Evolutionary conservation across 75 land plant species (phyloP), one percentile per base, ranked within the genome.

Genomic region (Cupressus sempervirens): DNA sequence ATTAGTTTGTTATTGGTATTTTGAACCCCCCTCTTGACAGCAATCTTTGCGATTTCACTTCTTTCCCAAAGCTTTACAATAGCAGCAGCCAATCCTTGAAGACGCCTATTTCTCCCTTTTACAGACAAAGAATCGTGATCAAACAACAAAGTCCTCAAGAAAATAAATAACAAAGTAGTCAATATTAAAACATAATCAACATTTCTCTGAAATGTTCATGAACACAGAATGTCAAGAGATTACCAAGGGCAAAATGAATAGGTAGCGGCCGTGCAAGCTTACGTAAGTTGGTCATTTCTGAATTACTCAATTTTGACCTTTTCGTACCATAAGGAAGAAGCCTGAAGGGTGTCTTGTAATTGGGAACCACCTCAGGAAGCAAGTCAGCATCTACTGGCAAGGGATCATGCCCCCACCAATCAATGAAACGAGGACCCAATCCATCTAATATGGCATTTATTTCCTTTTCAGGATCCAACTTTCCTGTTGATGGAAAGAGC

Each of bases 221-320:
- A 87, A 46, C 74, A 50, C 13, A 32, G 79, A n/a, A 45, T 46
- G 75, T 20, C 67, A 65, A 80, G 67, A 56, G 65, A 29, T 80
- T 92, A 98, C 98, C 98, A 67, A 97, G 93, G 3, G 94, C 99
- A 92, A 97, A 97, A 89, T 97, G 99, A 73, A 90, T 91, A 83
- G 98, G 94, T 65, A 97, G 87, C 46, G 92, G 90, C 84, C 90
- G 89, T 58, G 95, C 92, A 77, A 94, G 89, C 88, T 89, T 95
- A 52, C 99, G 88, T 52, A 97, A 75, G 81, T 89, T 91, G 58
- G 99, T 96, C 93, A 95, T 58, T 91, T 97, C 99, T 23, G 89
- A 84, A 86, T 93, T 92, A n/a, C 90, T 91, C 46, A 97, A 87
- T 5, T 89, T 84, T 32, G 92, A 82, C 40, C 95, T 84, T 70